Base-by-base conservation (phyloP, 208 protist species). In the Acanthamoeba sp. region DNA sequence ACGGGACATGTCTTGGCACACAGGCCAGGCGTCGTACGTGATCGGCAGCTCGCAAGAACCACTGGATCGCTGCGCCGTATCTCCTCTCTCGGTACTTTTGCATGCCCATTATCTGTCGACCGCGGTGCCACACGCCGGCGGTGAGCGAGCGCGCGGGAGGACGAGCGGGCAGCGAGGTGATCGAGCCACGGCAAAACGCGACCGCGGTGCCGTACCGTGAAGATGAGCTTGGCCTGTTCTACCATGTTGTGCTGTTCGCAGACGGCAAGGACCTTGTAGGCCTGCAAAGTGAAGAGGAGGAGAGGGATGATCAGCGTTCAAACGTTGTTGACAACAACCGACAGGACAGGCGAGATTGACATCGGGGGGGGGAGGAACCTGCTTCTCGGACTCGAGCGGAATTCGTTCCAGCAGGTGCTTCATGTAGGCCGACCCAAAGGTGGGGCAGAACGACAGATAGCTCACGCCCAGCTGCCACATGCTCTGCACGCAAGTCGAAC, bases 321-420 rank as follows among this genome's bases (percentile, higher is more conserved):
- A n/a, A n/a, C n/a, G n/a, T n/a, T n/a, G n/a, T n/a, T n/a, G n/a
- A n/a, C n/a, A n/a, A n/a, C n/a, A n/a, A n/a, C n/a, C n/a, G n/a
- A n/a, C 45, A 12, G 45, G 45, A 50, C 12, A 50, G 45, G 45
- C 45, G 52, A 59, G 59, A 66, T 66, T 66, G 64, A 32, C 12
- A 69, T 32, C 16, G 4, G 34, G 34, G 34, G 64, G 29, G 38
- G 5, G 9, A 38, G 29, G 27, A 38, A 84, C 73, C 73, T 91
- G 85, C 55, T 91, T 91, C n/a, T 92, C 87, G 16, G 87, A 92
- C 27, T 76, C 62, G 18, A 92, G 87, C 12, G 87, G 66, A n/a
- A 92, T 76, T 12, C 57, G n/a, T 22, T 71, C 87, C 5, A 92
- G 1, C 22, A 92, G 42, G 87, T 92, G 87, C 32, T 76, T n/a